Evolutionary conservation across 2,329 filamentous ascomycete genomes (phyloP).

Genomic region (Emergomyces africanus): DNA sequence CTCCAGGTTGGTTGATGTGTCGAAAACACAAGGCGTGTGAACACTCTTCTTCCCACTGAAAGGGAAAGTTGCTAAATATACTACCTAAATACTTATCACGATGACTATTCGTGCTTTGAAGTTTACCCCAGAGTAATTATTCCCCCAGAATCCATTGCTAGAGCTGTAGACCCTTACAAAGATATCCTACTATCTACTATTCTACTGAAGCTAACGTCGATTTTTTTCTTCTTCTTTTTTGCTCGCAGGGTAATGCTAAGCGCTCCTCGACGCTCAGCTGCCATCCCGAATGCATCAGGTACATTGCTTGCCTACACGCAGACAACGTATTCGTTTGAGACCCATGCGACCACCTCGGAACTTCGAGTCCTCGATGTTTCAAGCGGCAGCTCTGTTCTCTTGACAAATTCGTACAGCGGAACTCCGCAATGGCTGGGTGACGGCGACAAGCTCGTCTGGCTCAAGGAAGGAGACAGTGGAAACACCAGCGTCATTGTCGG

Average conservation of each 20-base stretch:
- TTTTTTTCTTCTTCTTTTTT: no score
- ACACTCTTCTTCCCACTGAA: not conserved
- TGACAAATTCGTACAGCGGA: constrained; percentile 33
- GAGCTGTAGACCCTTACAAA: not conserved
- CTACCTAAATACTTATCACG: constrained; percentile 8
- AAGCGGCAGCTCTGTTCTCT: constrained; percentile 26
- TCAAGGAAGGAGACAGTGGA: constrained; percentile 33
- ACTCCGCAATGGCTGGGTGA: constrained; percentile 36
- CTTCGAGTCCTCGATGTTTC: constrained; percentile 33
- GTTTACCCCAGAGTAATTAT: constrained; percentile 30
- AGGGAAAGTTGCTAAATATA: not conserved
- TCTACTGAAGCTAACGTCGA: not conserved
- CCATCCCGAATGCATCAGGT: constrained; percentile 33
- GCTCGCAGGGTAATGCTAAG: constrained; percentile 32
- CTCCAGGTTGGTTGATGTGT: no score
- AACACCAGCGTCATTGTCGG: constrained; percentile 35
- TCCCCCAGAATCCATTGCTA: not conserved
- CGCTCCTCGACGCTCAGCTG: constrained; percentile 34
- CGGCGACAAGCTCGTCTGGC: constrained; percentile 33
- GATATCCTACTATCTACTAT: not conserved
- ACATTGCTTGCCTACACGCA: constrained; percentile 36
- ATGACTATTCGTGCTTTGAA: constrained; percentile 31
- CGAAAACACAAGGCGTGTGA: no score
- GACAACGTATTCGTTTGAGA: constrained; percentile 38
- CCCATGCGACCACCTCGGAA: constrained; percentile 34